phyloP scores from a whole-genome alignment of 75 land plant species.

The Azolla pinnata region DNA sequence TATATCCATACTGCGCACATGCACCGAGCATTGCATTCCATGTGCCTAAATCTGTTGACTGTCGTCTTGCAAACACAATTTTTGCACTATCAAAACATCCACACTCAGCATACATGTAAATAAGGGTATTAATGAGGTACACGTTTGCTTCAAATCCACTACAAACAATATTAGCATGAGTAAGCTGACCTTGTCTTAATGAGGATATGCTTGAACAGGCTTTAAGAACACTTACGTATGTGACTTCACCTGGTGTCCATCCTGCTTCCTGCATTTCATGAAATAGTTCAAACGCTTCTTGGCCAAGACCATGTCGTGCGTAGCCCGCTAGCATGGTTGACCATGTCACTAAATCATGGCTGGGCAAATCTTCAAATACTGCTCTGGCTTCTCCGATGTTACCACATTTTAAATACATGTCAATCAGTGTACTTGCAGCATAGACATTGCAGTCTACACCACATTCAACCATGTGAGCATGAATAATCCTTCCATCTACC shows the following conservation, averaged over 20 bases:
- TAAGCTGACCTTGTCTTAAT: conserved; percentile 15
- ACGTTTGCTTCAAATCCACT: conserved; percentile 16
- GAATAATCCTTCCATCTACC: conserved; percentile 37
- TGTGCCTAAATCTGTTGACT: not conserved
- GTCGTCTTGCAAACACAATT: not conserved
- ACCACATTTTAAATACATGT: conserved; percentile 20
- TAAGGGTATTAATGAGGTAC: conserved; percentile 13
- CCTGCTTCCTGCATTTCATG: conserved; percentile 2
- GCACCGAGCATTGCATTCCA: not conserved
- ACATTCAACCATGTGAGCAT: conserved; percentile 36
- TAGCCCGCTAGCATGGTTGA: conserved; percentile 4
- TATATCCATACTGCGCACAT: not conserved
- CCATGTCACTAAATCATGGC: conserved; percentile 9
- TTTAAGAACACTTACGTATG: conserved; percentile 12
- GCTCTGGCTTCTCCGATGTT: conserved; percentile 1
- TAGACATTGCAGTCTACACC: conserved; percentile 4
- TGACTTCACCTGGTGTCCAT: conserved; percentile 6
- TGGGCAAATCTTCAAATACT: conserved; percentile 11
- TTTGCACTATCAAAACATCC: conserved; percentile 6
- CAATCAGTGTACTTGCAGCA: conserved; percentile 6
- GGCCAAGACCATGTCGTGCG: conserved; percentile 7
- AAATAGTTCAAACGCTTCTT: conserved; percentile 2
- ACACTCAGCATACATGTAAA: conserved; percentile 26
- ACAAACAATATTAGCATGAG: conserved; percentile 15
- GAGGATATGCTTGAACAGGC: conserved; percentile 13